Evolutionary conservation across 352 stramenopile species (phyloP).

Genomic region (Aphanomyces astaci): DNA sequence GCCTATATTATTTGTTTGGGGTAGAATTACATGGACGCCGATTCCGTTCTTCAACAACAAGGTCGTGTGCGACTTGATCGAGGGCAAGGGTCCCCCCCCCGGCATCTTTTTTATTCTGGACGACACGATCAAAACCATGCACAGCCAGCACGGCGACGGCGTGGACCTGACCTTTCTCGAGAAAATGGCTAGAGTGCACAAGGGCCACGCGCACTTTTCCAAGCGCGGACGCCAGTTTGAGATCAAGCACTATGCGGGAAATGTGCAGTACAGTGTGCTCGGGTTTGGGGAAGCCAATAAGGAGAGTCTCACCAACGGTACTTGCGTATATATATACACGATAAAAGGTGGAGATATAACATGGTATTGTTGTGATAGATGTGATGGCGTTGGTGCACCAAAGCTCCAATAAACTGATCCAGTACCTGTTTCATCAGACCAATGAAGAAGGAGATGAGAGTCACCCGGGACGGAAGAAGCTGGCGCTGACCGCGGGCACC

Average conservation of each 20-base stretch:
- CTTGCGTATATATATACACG: no score
- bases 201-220: conserved; percentile 66
- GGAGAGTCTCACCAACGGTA: conserved; percentile 34
- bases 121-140: conserved; percentile 74
- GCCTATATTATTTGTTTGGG: no score
- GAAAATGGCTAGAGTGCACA: conserved; percentile 61
- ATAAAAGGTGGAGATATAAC: no score
- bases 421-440: conserved; percentile 78
- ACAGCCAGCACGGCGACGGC: conserved; percentile 68
- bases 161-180: conserved; percentile 77
- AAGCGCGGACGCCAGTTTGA: conserved; percentile 59
- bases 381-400: conserved; percentile 73
- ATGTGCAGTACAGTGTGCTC: conserved; percentile 81
- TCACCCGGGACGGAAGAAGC: conserved; percentile 43
- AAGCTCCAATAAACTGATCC: conserved; percentile 78
- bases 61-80: conserved; percentile 82
- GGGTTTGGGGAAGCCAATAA: conserved; percentile 80
- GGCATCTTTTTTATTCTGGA: conserved; percentile 77
- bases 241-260: conserved; percentile 78
- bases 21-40: conserved; percentile 52
- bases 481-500: conserved; percentile 57
- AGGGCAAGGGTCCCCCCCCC: conserved; percentile 61
- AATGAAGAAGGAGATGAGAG: conserved; percentile 76
- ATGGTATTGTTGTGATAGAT: conserved; percentile 34
- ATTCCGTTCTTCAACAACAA: conserved; percentile 86